Evolutionary conservation across 805 yeast genomes (phyloP).

Genomic region (Pichia deserticola): DNA sequence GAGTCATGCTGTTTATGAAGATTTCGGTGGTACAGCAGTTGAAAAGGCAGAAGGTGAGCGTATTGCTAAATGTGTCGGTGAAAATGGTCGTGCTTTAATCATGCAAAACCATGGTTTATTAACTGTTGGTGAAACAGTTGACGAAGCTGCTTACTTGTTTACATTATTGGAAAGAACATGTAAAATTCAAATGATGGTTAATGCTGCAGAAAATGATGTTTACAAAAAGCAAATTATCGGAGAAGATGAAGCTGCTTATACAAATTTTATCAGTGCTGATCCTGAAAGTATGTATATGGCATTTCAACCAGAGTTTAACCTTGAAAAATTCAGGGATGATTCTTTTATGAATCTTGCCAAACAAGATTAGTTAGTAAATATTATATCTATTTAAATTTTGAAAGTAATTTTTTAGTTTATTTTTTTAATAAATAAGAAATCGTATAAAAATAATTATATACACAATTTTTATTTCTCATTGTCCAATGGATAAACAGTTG

Average conservation of each 20-base stretch:
- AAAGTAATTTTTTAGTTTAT: too few relatives aligned
- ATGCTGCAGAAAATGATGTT: constrained; percentile 39
- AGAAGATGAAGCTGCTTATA: constrained; percentile 61
- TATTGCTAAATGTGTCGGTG: constrained; percentile 55
- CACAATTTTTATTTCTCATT: constrained; percentile 7
- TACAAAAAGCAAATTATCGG: constrained; percentile 36
- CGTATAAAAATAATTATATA: too few relatives aligned
- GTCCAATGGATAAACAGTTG: constrained; percentile 19
- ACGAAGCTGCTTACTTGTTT: constrained; percentile 66
- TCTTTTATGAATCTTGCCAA: constrained; percentile 2
- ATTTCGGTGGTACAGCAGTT: constrained; percentile 76
- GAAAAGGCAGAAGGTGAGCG: constrained; percentile 56
- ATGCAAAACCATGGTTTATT: constrained; percentile 68
- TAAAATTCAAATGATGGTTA: constrained; percentile 58
- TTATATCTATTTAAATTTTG: too few relatives aligned
- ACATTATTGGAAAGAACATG: constrained; percentile 58
- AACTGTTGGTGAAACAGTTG: constrained; percentile 64
- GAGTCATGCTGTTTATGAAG: constrained; percentile 54
- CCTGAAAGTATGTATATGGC: constrained; percentile 65
- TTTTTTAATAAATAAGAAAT: too few relatives aligned
- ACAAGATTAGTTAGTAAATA: too few relatives aligned
- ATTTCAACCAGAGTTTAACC: constrained; percentile 63
- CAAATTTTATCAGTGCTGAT: constrained; percentile 52
- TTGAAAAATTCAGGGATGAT: constrained; percentile 25
- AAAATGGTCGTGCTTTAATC: constrained; percentile 45